phyloP scores from a whole-genome alignment of 78 protist species.

The Dictyostelium discoideum region dicty_2.7 NC_007088.5:8412001-8412500 shows the following conservation, averaged over 20 bases:
- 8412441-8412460: background rate
- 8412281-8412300: background rate
- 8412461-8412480: background rate
- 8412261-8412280: background rate
- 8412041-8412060: background rate
- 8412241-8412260: background rate
- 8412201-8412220: background rate
- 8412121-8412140: background rate
- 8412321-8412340: background rate
- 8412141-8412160: background rate
- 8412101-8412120: background rate
- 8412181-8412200: background rate
- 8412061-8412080: background rate
- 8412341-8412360: background rate
- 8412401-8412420: background rate
- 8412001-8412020: background rate
- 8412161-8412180: background rate
- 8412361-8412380: background rate
- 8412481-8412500: background rate
- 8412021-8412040: background rate
- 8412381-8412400: background rate
- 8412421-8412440: background rate
- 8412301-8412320: background rate
- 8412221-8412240: background rate
- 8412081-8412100: no score